These are phyloP conservation scores for Lentinula sp. DNA, from an alignment of 768 basidiomycete genomes.

Conservation along the genomic window DNA sequence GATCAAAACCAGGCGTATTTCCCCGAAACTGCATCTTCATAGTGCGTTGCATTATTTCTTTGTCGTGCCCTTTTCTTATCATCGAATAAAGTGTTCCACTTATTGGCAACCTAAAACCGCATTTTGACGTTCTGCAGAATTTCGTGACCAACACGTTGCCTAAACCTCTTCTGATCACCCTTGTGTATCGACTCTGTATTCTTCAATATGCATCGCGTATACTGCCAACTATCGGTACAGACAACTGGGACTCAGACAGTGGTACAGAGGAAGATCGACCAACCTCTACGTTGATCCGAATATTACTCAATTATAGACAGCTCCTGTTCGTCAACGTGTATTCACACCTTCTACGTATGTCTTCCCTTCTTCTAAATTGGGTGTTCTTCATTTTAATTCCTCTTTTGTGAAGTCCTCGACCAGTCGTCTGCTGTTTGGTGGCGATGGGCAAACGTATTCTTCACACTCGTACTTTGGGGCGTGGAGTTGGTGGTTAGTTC, in stretches of 20 bases:
- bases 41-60: constrained; percentile 40
- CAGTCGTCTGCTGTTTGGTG: constrained; percentile 92
- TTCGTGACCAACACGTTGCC: constrained; percentile 84
- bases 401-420: constrained; percentile 56
- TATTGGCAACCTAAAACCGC: constrained; percentile 73
- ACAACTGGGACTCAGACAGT: constrained; percentile 70
- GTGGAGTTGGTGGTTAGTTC: constrained; percentile 74
- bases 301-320: constrained; percentile 79
- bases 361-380: neutral
- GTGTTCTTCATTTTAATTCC: neutral
- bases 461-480: constrained; percentile 79
- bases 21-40: constrained; percentile 65
- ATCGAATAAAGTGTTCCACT: constrained; percentile 55
- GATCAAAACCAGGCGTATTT: constrained; percentile 59
- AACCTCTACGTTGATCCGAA: constrained; percentile 71
- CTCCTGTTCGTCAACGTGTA: constrained; percentile 83
- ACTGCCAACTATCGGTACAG: constrained; percentile 77
- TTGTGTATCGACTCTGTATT: constrained; percentile 75
- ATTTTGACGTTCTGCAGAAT: constrained; percentile 72
- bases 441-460: constrained; percentile 88
- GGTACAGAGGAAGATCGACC: constrained; percentile 67
- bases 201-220: constrained; percentile 79
- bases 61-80: constrained; percentile 6
- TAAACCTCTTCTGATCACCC: constrained; percentile 74
- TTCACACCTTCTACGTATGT: constrained; percentile 77